phyloP scores from a whole-genome alignment of 345 rosid genomes.

The Crucihimalaya himalaica region DNA sequence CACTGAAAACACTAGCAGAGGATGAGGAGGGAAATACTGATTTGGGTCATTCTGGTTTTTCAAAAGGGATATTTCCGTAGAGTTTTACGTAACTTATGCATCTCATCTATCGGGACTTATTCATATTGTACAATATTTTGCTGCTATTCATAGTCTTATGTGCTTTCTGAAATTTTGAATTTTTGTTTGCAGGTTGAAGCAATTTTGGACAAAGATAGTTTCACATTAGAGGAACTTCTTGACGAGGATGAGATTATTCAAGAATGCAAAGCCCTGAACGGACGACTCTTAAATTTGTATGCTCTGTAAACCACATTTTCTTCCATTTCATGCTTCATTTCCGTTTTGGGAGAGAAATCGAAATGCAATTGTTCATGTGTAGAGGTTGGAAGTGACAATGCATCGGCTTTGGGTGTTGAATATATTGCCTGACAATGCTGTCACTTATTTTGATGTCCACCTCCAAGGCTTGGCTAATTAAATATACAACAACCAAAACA shows the following conservation, averaged over 20 bases:
- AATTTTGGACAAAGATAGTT: slow-evolving; percentile 82
- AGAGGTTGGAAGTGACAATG: slow-evolving; percentile 2
- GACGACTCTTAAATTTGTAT: slow-evolving; percentile 90
- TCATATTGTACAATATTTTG: not conserved
- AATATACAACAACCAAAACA: not conserved
- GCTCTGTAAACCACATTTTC: slow-evolving; percentile 22
- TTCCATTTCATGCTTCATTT: slow-evolving; percentile 18
- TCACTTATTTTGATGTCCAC: slow-evolving; percentile 10
- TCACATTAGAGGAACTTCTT: slow-evolving; percentile 89
- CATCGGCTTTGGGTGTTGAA: slow-evolving; percentile 4
- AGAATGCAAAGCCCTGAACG: slow-evolving; percentile 92
- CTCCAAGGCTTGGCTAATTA: slow-evolving; percentile 2
- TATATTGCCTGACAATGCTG: slow-evolving; percentile 6
- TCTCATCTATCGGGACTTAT: not conserved
- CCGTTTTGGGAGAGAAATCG: slow-evolving; percentile 6
- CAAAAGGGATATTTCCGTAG: not conserved
- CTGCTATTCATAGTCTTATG: slow-evolving; percentile 2
- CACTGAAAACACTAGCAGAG: not conserved
- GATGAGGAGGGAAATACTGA: not conserved
- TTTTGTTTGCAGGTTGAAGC: slow-evolving; percentile 71
- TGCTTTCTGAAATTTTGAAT: slow-evolving; percentile 5
- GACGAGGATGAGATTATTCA: slow-evolving; percentile 97
- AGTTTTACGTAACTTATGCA: not conserved
- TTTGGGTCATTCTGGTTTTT: not conserved
- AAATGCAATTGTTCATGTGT: not conserved